Percentiles rank a stretch among this genome's conserved stretches.
phyloP scores from a whole-genome alignment of 345 rosid genomes.

The Odontarrhena argentea region DNA sequence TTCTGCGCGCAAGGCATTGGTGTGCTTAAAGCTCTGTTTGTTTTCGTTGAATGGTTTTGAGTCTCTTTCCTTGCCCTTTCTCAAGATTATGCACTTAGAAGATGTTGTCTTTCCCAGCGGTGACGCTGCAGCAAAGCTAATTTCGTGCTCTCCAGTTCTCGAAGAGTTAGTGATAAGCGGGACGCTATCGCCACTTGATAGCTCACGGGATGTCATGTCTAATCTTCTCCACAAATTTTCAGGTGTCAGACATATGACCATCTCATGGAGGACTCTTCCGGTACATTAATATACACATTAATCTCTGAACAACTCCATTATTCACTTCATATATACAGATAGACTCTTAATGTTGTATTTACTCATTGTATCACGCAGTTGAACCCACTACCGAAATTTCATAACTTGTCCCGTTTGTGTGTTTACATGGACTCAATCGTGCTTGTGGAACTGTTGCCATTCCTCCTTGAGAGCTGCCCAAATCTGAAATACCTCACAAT shows the following conservation, averaged over 20 bases:
- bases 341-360: too few relatives aligned
- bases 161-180: too few relatives aligned
- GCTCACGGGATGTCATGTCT: background rate
- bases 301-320: too few relatives aligned
- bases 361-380: background rate
- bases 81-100: slow-evolving; percentile 25
- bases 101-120: background rate
- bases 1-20: background rate
- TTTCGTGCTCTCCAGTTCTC: too few relatives aligned
- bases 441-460: background rate
- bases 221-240: slow-evolving; percentile 4
- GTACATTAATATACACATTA: background rate
- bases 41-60: background rate
- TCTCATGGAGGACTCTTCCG: slow-evolving; percentile 5
- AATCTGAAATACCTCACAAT: slow-evolving; percentile 12
- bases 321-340: too few relatives aligned
- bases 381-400: slow-evolving; percentile 14
- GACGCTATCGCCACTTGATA: background rate
- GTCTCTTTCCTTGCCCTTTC: slow-evolving; percentile 13
- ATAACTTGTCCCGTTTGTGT: slow-evolving; percentile 11
- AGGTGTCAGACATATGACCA: slow-evolving; percentile 17
- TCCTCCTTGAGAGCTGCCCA: slow-evolving; percentile 12
- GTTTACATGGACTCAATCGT: background rate
- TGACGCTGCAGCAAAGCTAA: too few relatives aligned
- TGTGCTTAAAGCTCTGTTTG: slow-evolving; percentile 1